phyloP scores from a whole-genome alignment of 2,329 filamentous ascomycete species.

The Stachybotrys elegans region DNA sequence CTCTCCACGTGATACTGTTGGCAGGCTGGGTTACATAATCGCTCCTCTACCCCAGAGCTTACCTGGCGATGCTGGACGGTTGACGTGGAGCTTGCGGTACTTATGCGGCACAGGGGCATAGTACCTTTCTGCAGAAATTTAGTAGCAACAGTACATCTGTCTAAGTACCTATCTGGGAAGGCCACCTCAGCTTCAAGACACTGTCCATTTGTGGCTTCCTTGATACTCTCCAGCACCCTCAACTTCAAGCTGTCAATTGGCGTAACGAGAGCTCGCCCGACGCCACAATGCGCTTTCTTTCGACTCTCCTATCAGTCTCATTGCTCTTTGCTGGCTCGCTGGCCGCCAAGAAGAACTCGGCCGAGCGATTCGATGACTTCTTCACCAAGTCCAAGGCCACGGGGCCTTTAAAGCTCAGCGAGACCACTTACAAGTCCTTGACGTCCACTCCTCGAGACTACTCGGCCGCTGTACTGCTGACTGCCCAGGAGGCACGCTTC shows the following conservation, averaged over 20 bases:
- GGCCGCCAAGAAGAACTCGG: constrained; percentile 58
- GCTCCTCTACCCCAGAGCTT: too few relatives aligned
- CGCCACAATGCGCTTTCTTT: constrained; percentile 63
- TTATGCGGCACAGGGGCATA: too few relatives aligned
- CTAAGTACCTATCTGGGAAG: too few relatives aligned
- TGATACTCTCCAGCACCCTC: too few relatives aligned
- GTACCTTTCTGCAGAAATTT: too few relatives aligned
- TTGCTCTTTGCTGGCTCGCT: constrained; percentile 56
- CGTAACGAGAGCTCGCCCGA: constrained; percentile 3
- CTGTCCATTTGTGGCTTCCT: too few relatives aligned
- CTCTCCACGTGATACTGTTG: too few relatives aligned
- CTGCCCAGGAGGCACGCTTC: constrained; percentile 77
- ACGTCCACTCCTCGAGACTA: constrained; percentile 79
- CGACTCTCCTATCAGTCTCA: constrained; percentile 57
- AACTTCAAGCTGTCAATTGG: too few relatives aligned
- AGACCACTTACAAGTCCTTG: constrained; percentile 68
- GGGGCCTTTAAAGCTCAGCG: constrained; percentile 71
- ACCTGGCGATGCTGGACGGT: too few relatives aligned
- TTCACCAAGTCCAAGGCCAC: constrained; percentile 61
- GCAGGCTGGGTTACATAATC: constrained; percentile 22
- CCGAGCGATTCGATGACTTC: constrained; percentile 66
- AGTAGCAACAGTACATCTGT: too few relatives aligned
- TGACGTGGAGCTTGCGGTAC: too few relatives aligned
- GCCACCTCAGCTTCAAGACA: constrained; percentile 31
- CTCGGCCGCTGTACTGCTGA: constrained; percentile 75